Evolutionary conservation across 1,284 basidiomycete species (phyloP).

Genomic region (Inonotus obliquus): DNA sequence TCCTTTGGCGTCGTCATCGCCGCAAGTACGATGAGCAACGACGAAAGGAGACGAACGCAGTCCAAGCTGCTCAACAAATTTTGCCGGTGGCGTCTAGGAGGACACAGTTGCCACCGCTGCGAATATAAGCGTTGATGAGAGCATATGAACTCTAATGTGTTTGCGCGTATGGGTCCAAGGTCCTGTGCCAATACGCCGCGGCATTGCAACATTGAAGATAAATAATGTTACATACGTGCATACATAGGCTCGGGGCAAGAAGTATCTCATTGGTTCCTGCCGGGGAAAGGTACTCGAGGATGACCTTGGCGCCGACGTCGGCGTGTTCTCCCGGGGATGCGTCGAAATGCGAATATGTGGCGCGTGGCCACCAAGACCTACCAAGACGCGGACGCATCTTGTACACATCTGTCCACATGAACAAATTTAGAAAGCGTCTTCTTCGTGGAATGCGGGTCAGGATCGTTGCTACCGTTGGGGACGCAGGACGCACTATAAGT

Average conservation of each 20-base stretch:
- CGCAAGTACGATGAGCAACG: slow-evolving; percentile 18
- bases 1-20: slow-evolving; percentile 31
- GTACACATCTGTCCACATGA: too few species aligned
- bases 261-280: too few species aligned
- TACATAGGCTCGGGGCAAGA: too few species aligned
- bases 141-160: too few species aligned
- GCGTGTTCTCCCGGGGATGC: too few species aligned
- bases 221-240: neutral
- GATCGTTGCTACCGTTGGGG: neutral
- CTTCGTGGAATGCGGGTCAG: neutral
- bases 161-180: too few species aligned
- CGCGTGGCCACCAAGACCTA: neutral
- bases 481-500: neutral
- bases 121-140: neutral
- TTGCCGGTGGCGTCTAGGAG: neutral
- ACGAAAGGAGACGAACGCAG: neutral
- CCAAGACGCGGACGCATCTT: neutral
- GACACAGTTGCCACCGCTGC: neutral
- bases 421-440: neutral
- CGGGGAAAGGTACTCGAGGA: too few species aligned
- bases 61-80: slow-evolving; percentile 1
- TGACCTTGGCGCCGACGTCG: too few species aligned
- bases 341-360: too few species aligned
- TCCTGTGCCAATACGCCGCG: too few species aligned
- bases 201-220: neutral